These are phyloP conservation scores for Cruciata laevipes DNA, from an alignment of 257 asterid species.

Conservation along the genomic window DNA sequence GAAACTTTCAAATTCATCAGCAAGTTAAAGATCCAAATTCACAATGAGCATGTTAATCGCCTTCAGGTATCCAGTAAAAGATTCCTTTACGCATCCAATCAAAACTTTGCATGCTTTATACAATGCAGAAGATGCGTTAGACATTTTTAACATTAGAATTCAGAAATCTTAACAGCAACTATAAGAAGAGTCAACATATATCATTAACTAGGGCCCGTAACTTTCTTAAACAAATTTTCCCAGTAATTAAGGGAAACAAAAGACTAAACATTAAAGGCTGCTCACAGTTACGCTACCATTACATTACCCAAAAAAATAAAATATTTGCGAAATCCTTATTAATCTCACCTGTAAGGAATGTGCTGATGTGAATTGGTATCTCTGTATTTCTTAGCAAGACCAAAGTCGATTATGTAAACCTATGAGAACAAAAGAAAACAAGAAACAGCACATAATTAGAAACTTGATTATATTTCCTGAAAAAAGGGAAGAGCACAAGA, in stretches of 20 bases:
- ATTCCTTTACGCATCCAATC: neutral
- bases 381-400: constrained; percentile 93
- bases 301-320: neutral
- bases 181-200: neutral
- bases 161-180: neutral
- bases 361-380: constrained; percentile 79
- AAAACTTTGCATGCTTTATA: neutral
- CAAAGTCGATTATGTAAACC: constrained; percentile 94
- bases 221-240: neutral
- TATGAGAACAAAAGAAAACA: constrained; percentile 14
- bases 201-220: neutral
- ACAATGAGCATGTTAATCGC: neutral
- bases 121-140: neutral
- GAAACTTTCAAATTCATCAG: too few species aligned
- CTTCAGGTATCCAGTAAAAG: neutral
- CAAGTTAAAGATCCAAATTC: neutral
- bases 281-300: neutral
- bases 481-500: constrained; percentile 3
- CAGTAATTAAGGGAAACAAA: neutral
- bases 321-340: neutral
- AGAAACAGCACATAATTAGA: neutral
- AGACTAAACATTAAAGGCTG: neutral
- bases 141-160: neutral
- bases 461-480: constrained; percentile 1
- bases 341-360: constrained; percentile 84